Percentiles rank a stretch among this genome's conserved stretches.
Evolutionary conservation across 2,329 filamentous ascomycete species (phyloP).

Genomic region (Apiospora sp.): DNA sequence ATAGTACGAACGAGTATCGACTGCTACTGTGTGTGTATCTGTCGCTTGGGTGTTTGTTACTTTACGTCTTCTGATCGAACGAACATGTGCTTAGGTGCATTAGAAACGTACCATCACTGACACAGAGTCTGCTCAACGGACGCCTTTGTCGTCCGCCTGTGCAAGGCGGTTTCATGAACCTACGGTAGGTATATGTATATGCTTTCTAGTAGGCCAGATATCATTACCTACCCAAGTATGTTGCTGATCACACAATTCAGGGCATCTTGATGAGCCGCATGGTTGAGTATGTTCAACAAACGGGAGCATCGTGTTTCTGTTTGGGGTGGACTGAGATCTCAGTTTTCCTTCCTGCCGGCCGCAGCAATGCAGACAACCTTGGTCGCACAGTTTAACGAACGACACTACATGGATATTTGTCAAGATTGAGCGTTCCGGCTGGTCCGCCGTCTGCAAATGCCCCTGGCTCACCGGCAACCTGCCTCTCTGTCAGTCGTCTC

Average conservation of each 20-base stretch:
- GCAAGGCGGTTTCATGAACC: neutral
- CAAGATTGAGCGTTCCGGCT: neutral
- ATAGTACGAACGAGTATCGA: neutral
- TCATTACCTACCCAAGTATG: neutral
- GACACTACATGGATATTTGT: neutral
- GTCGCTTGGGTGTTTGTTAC: neutral
- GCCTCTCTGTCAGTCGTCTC: neutral
- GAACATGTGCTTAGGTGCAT: neutral
- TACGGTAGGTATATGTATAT: neutral
- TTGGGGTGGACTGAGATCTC: neutral
- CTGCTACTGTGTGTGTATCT: slow-evolving; percentile 2
- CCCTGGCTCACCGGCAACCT: neutral
- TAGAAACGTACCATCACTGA: neutral
- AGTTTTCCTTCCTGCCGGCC: neutral
- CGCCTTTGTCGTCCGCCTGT: neutral
- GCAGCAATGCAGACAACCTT: neutral
- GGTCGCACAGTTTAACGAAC: neutral
- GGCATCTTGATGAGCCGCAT: neutral
- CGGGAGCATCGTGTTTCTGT: neutral
- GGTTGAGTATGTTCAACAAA: neutral
- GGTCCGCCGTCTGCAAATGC: neutral
- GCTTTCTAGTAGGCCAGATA: neutral
- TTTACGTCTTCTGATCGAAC: neutral
- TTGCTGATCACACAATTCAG: neutral
- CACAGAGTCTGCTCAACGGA: neutral